Evolutionary conservation across 805 yeast genomes (phyloP), one percentile per base, ranked within the genome.

Genomic region (Hanseniaspora pseudoguilliermondii): DNA sequence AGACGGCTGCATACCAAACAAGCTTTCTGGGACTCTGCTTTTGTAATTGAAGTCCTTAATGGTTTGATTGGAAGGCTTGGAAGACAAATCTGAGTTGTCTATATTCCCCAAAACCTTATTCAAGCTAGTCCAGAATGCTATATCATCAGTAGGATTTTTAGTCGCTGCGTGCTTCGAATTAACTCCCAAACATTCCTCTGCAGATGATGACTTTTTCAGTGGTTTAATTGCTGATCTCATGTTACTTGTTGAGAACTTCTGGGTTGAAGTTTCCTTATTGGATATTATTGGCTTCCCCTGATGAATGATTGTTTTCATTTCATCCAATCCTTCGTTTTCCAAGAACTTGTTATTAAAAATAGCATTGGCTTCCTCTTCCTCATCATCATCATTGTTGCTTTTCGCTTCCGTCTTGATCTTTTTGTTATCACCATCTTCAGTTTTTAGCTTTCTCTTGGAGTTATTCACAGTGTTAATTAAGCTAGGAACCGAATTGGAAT

Each of bases 251-350:
- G 38, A 35, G 18, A 47, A 47, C 27, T 54, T 54, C 21, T 40
- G 47, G 34, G 7, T 46, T 16, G n/a, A 18, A 3, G 36, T n/a
- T 16, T 46, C 32, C 23, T 21, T 44, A 7, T 59, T 59, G 16
- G 57, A 57, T 5, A 43, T 52, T 2, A 55, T 47, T 18, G 55
- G 39, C 13, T 58, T 51, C 11, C 57, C 59, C 25, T 50, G 49
- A 11, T 57, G 47, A 20, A 47, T 40, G 2, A 55, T 53, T 2
- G 59, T 50, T 11, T 59, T 60, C 42, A 73, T 62, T 54, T 73
- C 77, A 21, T 66, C 70, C 4, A 69, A 50, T 2, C 75, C 74
- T 55, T 71, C 74, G 47, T 69, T 65, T 49, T 73, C 74, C 25
- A 67, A 59, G 49, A 70, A 56, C 20, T 66, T 65, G 21, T 64